Percentiles rank a stretch among this genome's conserved stretches.
Conservation (phyloP, 1,284 basidiomycete genomes). For the Leccinum solheimii region DNA sequence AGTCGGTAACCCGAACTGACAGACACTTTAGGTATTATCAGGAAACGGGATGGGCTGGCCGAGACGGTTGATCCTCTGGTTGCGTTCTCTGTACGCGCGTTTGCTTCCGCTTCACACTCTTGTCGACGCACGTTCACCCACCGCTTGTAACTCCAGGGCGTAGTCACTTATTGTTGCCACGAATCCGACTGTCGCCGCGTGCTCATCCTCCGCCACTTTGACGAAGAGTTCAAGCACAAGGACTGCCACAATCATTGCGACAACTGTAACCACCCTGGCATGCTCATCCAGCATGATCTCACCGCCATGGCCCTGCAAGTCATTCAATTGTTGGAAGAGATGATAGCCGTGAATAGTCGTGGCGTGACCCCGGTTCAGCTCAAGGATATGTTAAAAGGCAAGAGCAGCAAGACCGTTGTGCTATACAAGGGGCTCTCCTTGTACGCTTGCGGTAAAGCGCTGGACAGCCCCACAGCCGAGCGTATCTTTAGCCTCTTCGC, state of each 20-base stretch:
- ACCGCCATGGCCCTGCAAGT: slow-evolving; percentile 52
- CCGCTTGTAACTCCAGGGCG: slow-evolving; percentile 41
- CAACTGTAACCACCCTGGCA: slow-evolving; percentile 63
- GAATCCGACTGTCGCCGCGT: slow-evolving; percentile 84
- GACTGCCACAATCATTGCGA: slow-evolving; percentile 71
- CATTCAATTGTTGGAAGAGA: slow-evolving; percentile 52
- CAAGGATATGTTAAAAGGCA: slow-evolving; percentile 64
- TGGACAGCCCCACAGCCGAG: slow-evolving; percentile 55
- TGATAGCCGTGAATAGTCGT: slow-evolving; percentile 36
- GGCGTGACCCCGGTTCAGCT: slow-evolving; percentile 50
- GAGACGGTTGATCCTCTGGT: slow-evolving; percentile 67
- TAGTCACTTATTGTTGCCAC: slow-evolving; percentile 78
- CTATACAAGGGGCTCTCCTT: slow-evolving; percentile 47
- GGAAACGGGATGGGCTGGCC: slow-evolving; percentile 83
- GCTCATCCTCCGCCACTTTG: slow-evolving; percentile 77
- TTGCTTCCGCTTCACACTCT: not conserved
- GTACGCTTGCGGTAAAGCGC: slow-evolving; percentile 55
- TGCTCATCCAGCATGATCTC: slow-evolving; percentile 49
- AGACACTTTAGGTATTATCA: slow-evolving; percentile 63
- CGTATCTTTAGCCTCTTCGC: slow-evolving; percentile 58
- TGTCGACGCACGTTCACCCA: not conserved
- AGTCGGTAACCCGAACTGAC: slow-evolving; percentile 3
- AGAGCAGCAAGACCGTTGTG: slow-evolving; percentile 48
- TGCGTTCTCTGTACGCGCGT: slow-evolving; percentile 55
- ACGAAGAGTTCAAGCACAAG: slow-evolving; percentile 60